These are phyloP conservation scores for Niebla homalea DNA, from an alignment of 495 filamentous ascomycete genomes.

Conservation along the genomic window DNA sequence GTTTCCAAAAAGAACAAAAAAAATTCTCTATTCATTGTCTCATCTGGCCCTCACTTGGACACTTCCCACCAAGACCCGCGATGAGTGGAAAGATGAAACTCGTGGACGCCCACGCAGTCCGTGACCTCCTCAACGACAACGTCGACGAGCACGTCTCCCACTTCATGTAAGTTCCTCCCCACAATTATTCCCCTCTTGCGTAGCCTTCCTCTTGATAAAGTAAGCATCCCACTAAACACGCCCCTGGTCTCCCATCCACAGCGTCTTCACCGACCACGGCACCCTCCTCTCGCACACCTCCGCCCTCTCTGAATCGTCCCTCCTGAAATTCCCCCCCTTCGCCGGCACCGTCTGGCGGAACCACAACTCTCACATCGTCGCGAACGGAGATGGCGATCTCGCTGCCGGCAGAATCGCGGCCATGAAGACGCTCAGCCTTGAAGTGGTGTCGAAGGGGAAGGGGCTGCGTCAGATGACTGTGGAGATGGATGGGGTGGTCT, in stretches of 20 bases:
- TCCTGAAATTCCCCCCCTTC: conserved; percentile 13
- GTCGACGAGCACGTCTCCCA: conserved; percentile 12
- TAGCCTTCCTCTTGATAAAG: not conserved
- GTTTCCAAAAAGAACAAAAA: no score
- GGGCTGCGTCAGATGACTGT: conserved; percentile 4
- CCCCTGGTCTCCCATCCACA: conserved; percentile 1
- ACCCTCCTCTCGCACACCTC: conserved; percentile 13
- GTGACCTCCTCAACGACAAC: conserved; percentile 13
- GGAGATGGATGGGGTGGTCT: conserved; percentile 7
- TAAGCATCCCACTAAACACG: conserved; percentile 1
- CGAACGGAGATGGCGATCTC: not conserved
- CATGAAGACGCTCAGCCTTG: not conserved
- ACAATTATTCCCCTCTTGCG: not conserved
- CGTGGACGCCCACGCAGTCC: conserved; percentile 7
- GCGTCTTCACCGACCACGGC: conserved; percentile 15
- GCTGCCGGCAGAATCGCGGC: not conserved
- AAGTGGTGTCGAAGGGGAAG: not conserved
- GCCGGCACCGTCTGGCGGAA: conserved; percentile 12
- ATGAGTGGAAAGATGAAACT: conserved; percentile 2
- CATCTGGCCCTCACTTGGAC: no score
- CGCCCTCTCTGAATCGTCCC: not conserved
- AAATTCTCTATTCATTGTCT: no score
- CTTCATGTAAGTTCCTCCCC: conserved; percentile 6
- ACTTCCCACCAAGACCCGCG: no score
- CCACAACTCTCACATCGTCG: conserved; percentile 1